phyloP scores from a whole-genome alignment of 768 basidiomycete genomes.

The Tulasnella sp. region DNA sequence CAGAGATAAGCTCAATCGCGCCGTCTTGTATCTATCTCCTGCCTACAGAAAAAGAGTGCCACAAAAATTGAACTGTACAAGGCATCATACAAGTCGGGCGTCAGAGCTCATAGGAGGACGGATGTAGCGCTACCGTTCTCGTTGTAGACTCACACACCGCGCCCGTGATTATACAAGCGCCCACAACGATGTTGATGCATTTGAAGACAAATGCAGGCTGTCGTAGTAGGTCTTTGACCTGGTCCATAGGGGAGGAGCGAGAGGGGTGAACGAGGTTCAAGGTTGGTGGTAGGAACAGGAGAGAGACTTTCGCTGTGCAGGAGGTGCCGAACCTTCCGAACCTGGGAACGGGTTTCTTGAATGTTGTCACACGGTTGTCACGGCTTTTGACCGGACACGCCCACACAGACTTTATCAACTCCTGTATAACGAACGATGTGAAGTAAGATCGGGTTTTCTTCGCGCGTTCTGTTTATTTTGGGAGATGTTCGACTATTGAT shows the following conservation, averaged over 20 bases:
- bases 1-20: not conserved
- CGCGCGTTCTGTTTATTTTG: too few relatives aligned
- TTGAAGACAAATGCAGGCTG: slow-evolving; percentile 26
- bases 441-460: not conserved
- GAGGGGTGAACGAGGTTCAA: not conserved
- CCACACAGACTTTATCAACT: not conserved
- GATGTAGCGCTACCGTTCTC: not conserved
- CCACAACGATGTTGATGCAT: slow-evolving; percentile 21
- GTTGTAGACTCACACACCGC: slow-evolving; percentile 23
- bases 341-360: not conserved
- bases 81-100: not conserved
- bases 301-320: slow-evolving; percentile 3
- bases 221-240: slow-evolving; percentile 12
- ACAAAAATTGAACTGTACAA: slow-evolving; percentile 17
- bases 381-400: not conserved
- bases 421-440: not conserved
- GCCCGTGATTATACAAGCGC: slow-evolving; percentile 16
- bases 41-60: slow-evolving; percentile 26
- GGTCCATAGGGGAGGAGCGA: not conserved
- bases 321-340: not conserved
- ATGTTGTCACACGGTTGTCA: not conserved
- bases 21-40: not conserved
- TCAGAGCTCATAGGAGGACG: not conserved
- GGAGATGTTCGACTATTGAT: too few relatives aligned
- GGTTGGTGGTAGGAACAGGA: not conserved